Evolutionary conservation across 305 asterid genomes (phyloP), one percentile per base, ranked within the genome.

Genomic region (Fraxinus albicans): DNA sequence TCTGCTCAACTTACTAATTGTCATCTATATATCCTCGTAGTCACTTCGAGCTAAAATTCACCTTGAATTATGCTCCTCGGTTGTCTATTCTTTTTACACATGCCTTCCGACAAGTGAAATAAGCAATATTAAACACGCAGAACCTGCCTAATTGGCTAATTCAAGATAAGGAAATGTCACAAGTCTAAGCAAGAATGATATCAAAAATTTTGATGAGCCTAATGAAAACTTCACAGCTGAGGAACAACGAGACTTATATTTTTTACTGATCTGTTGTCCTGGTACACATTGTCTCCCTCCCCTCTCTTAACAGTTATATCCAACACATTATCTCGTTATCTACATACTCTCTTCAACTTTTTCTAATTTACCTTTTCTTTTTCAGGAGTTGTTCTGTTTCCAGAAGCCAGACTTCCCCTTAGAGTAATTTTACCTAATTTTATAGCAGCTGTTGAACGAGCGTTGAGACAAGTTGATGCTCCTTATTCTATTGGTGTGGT

Each of bases 391-490:
- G 98, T 94, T 86, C 84, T 94, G 83, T 94, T 94, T 86, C 99
- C 99, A 0, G 98, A 93, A 86, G 98, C 99, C 78, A 91, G 91
- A 73, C 98, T 96, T 88, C 99, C 98, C 73, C 93, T 96, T 79
- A 90, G 99, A 91, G 95, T 96, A 82, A 81, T 94, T 85, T 82
- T 87, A 81, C 92, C 93, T 44, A 89, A 89, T 89, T 89, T 91
- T 84, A 84, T 94, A 78, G 94, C 99, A 85, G 98, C 95, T 15
- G 86, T 94, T 73, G 95, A 96, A 82, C 90, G 90, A 84, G 96
- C 97, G 75, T 55, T 96, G 93, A 88, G 78, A 86, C 99, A 94
- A 84, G 91, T 77, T 89, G 94, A 92, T 81, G 94, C 90, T 85
- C 95, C 94, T 83, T 91, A 83, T 86, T 94, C 93, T 27, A 93